phyloP scores from a whole-genome alignment of 2,329 filamentous ascomycete species.

The Cercospora sesami region DNA sequence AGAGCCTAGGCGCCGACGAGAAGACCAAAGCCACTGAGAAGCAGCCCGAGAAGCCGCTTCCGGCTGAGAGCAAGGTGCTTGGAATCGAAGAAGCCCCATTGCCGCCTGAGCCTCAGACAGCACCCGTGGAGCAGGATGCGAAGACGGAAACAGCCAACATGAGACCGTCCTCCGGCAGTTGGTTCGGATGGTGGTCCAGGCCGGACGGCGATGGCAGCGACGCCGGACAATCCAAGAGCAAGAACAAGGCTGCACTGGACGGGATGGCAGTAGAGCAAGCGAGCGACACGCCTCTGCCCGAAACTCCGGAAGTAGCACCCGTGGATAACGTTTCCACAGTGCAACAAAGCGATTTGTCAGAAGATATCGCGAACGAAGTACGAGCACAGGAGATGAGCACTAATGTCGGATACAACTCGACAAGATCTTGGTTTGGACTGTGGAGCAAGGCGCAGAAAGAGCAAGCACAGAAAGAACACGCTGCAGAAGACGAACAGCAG shows the following conservation, averaged over 20 bases:
- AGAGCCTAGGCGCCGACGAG: conserved; percentile 26
- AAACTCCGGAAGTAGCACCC: conserved; percentile 29
- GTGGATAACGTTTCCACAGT: conserved; percentile 13
- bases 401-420: conserved; percentile 20
- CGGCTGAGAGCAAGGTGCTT: conserved; percentile 22
- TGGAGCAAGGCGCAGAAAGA: conserved; percentile 52
- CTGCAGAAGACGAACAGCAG: conserved; percentile 29
- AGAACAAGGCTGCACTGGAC: conserved; percentile 31
- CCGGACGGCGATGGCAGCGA: conserved; percentile 48
- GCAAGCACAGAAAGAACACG: conserved; percentile 45
- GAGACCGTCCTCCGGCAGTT: conserved; percentile 37
- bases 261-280: conserved; percentile 40
- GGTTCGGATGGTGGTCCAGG: conserved; percentile 54
- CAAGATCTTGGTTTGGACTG: conserved; percentile 51
- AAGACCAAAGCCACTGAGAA: conserved; percentile 26
- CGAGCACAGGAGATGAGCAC: conserved; percentile 30
- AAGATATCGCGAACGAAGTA: conserved; percentile 13
- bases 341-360: conserved; percentile 1
- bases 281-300: conserved; percentile 45
- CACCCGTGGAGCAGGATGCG: conserved; percentile 27
- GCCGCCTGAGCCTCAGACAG: conserved; percentile 48
- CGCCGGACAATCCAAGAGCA: conserved; percentile 39
- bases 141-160: conserved; percentile 29
- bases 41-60: conserved; percentile 12
- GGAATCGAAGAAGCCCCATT: conserved; percentile 44